Base-by-base conservation (phyloP, 768 basidiomycete species). In the Kwoniella bestiolae region DNA sequence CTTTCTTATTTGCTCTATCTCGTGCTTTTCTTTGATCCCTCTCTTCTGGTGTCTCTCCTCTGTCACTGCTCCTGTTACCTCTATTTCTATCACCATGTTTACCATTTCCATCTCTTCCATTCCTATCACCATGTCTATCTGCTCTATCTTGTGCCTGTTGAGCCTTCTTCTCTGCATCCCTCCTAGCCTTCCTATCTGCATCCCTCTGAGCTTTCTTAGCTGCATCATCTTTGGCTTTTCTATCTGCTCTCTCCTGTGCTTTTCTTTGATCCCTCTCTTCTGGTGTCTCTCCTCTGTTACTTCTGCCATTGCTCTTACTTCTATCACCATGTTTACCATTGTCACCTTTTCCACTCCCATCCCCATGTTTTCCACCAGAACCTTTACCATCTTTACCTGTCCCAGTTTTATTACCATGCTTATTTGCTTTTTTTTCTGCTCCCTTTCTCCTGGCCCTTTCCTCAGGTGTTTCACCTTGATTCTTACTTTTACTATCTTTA, bases 171-270 rank as follows among this genome's bases (percentile, higher is more conserved):
- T 56, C 31, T 8, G 16, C 32, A 56, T 56, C 34, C 34, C 56
- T 60, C 49, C 59, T 50, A 16, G 47, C 59, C 3, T 46, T 50
- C 26, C 66, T 57, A 18, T 32, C 57, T 21, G 47, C 41, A 16
- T 38, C 70, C 34, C 56, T 60, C 49, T 63, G 38, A 16, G 47
- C 59, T 1, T 46, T 50, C 26, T 66, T 57, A 18, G 31, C 57
- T 21, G 47, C 41, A 16, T 38, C 70, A n/a, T n/a, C n/a, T 55
- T 57, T 49, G 21, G 25, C 56, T 35, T 21, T 25, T 26, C 50
- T 21, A 45, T 41, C 29, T 29, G 41, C 50, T 6, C 32, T 57
- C 18, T 59, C 63, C 3, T 35, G 6, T 55, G 35, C 52, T 45
- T 60, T 41, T 55, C 55, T 53, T 50, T n/a, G 14, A 12, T 59